Base-by-base conservation (phyloP, 2,329 filamentous ascomycete genomes). In the Aureobasidium sp. region DNA sequence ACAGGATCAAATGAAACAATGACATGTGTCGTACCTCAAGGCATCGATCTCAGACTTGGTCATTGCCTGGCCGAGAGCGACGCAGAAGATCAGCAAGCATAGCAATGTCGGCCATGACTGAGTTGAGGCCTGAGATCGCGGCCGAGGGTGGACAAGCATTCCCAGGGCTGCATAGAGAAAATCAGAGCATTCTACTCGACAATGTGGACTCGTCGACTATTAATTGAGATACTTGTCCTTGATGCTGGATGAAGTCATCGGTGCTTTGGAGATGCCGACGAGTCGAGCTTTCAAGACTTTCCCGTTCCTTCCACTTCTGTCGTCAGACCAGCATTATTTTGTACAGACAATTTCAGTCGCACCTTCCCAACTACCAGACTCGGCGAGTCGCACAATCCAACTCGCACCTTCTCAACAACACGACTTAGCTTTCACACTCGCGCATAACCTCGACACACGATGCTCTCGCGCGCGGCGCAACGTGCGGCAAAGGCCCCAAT, bases 61-160 rank as follows among this genome's bases (percentile, higher is more conserved):
- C 78, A 80, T 79, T 73, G 75, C 73, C 67, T 67, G 67, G 41
- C 60, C 76, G 64, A 65, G 58, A 3, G 70, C 72, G 66, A 67
- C 54, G 34, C 54, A 58, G 21, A 30, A 10, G 11, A 47, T 8
- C 42, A 39, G 7, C 41, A 59, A 14, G 10, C 57, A 59, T 42
- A 50, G 5, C 25, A 36, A 6, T 5, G 45, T 32, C 45, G 36
- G 45, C 44, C 57, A 59, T 59, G 57, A 37, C 13, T 47, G 42
- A 8, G 9, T 39, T 8, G 32, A 59, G 42, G 54, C 42, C 54
- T 39, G 54, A 42, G 34, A 32, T 50, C 9, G 57, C 32, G 57
- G 45, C 57, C 44, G 32, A 59, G 57, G 45, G 57, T 59, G 6
- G 27, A 50, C 34, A 41, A 14, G 57, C 57, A 59, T 59, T 41